phyloP scores from a whole-genome alignment of 371 early-diverging fungal species.

The Amoeboaphelidium protococcarum region DNA sequence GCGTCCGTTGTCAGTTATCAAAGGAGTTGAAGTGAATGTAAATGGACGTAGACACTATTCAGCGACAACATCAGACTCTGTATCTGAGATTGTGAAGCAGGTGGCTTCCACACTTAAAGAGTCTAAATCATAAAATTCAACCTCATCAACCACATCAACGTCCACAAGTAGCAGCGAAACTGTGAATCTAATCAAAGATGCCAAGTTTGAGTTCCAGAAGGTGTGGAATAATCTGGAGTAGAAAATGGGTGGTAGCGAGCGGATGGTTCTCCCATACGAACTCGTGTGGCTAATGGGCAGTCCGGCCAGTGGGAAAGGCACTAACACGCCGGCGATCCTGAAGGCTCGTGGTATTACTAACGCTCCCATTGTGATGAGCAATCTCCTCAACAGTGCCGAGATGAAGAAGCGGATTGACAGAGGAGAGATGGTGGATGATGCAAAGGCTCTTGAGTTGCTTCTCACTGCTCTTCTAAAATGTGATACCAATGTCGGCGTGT shows the following conservation, averaged over 20 bases:
- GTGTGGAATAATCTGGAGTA: conserved; percentile 32
- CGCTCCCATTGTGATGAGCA: conserved; percentile 29
- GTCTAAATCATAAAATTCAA: too few species aligned
- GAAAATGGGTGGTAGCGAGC: conserved; percentile 24
- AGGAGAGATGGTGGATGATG: conserved; percentile 32
- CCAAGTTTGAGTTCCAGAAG: conserved; percentile 34
- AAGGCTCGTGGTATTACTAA: conserved; percentile 32
- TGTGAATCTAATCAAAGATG: conserved; percentile 37
- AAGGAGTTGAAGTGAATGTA: too few species aligned
- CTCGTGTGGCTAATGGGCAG: conserved; percentile 43
- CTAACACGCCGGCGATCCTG: conserved; percentile 32
- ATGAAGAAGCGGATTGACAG: conserved; percentile 31
- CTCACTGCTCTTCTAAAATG: conserved; percentile 27
- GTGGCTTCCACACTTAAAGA: too few species aligned
- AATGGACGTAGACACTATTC: too few species aligned
- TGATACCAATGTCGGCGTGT: conserved; percentile 27
- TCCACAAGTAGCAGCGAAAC: too few species aligned
- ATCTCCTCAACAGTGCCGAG: conserved; percentile 28
- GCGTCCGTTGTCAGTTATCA: too few species aligned
- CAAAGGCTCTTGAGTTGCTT: conserved; percentile 26
- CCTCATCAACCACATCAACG: too few species aligned
- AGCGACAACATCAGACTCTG: too few species aligned
- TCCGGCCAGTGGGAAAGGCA: conserved; percentile 36
- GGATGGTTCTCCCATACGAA: conserved; percentile 29
- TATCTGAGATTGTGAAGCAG: too few species aligned